Conservation (phyloP, 2,329 filamentous ascomycete species). For the Fusarium dimerum region DNA sequence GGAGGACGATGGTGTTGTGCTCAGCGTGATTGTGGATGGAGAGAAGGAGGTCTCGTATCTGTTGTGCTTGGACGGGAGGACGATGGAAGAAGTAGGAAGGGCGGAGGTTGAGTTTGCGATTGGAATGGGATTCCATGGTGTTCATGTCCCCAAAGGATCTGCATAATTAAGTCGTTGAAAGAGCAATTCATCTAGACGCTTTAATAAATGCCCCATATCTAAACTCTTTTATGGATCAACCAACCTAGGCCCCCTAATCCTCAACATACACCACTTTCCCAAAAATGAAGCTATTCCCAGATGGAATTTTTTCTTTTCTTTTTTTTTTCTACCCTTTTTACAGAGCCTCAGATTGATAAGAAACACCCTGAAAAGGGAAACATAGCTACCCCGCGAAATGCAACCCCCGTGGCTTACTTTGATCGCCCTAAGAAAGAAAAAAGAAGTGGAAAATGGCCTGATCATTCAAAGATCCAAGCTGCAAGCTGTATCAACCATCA, state of each 20-base stretch:
- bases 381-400: constrained; percentile 30
- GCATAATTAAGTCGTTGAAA: background rate
- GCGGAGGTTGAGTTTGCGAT: constrained; percentile 64
- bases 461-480: constrained; percentile 3
- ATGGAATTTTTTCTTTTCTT: too few species aligned
- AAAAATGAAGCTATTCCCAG: too few species aligned
- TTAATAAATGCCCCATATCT: too few species aligned
- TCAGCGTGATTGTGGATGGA: constrained; percentile 67
- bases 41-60: constrained; percentile 61
- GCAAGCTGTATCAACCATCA: too few species aligned
- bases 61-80: constrained; percentile 62
- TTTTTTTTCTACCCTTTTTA: too few species aligned
- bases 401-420: constrained; percentile 20
- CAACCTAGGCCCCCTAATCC: too few species aligned
- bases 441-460: constrained; percentile 24
- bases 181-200: too few species aligned
- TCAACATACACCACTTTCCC: too few species aligned
- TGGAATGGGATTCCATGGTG: constrained; percentile 66
- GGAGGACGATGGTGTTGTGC: constrained; percentile 65
- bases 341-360: background rate
- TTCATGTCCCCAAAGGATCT: constrained; percentile 38
- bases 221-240: too few species aligned
- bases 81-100: constrained; percentile 63
- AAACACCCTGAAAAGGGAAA: background rate
- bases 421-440: background rate